Conservation (phyloP, 2,329 filamentous ascomycete species). For the Talaromyces sp. region DNA sequence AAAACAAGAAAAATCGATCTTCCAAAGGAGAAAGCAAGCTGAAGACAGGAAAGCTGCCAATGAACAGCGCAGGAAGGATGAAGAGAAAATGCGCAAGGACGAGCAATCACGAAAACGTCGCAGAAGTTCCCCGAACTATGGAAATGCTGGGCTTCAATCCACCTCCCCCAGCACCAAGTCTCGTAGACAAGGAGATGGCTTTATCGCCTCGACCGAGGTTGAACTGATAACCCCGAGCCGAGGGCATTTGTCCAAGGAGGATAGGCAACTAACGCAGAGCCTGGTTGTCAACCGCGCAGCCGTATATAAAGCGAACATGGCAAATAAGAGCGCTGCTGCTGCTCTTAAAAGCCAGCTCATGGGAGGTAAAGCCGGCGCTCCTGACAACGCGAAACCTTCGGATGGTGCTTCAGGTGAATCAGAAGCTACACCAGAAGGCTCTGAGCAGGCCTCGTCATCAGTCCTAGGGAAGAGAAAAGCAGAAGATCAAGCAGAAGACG, state of each 20-base stretch:
- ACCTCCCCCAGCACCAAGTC: constrained; percentile 15
- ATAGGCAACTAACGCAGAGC: constrained; percentile 69
- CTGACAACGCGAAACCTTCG: constrained; percentile 21
- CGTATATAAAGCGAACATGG: constrained; percentile 64
- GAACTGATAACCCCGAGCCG: constrained; percentile 55
- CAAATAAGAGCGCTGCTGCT: constrained; percentile 92
- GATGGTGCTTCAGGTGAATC: constrained; percentile 17
- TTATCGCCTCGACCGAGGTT: constrained; percentile 41
- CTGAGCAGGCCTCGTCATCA: constrained; percentile 26
- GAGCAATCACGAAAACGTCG: constrained; percentile 37
- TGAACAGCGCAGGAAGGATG: constrained; percentile 70
- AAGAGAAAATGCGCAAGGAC: constrained; percentile 53
- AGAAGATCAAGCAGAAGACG: constrained; percentile 58
- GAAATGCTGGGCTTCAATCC: constrained; percentile 30
- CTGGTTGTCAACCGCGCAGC: constrained; percentile 74
- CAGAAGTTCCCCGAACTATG: constrained; percentile 42
- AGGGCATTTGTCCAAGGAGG: constrained; percentile 51
- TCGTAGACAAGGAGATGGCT: constrained; percentile 21
- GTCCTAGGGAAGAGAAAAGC: constrained; percentile 58
- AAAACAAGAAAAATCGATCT: constrained; percentile 90
- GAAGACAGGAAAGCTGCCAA: constrained; percentile 79
- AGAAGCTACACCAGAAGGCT: constrained; percentile 19
- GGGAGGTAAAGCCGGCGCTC: constrained; percentile 20
- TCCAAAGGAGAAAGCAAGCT: constrained; percentile 76
- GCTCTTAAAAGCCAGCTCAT: constrained; percentile 77